phyloP scores from a whole-genome alignment of 192 early-diverging fungal species.

The Dimargaris xerosporica region DNA sequence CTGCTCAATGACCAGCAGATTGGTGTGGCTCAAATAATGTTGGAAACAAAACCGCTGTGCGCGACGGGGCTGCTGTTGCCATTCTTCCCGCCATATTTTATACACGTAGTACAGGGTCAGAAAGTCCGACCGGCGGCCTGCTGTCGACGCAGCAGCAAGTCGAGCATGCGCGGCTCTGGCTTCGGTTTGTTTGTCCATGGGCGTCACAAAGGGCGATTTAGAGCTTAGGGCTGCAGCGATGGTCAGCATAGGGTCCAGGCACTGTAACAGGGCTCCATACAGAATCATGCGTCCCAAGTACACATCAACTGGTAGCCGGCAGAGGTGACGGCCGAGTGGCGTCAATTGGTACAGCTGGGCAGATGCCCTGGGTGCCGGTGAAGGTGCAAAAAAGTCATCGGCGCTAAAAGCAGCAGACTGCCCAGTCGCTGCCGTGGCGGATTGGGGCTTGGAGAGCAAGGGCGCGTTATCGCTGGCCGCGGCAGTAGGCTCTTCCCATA shows the following conservation, averaged over 20 bases:
- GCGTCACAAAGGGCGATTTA: slow-evolving; percentile 26
- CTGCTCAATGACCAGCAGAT: slow-evolving; percentile 36
- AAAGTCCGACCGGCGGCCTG: slow-evolving; percentile 18
- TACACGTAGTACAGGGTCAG: slow-evolving; percentile 37
- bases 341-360: slow-evolving; percentile 26
- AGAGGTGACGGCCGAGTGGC: slow-evolving; percentile 41
- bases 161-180: slow-evolving; percentile 24
- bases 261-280: slow-evolving; percentile 38
- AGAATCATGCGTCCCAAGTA: slow-evolving; percentile 54
- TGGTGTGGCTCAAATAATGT: slow-evolving; percentile 34
- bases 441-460: not conserved
- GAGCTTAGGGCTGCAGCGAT: slow-evolving; percentile 36
- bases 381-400: too few species aligned
- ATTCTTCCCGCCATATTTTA: slow-evolving; percentile 25
- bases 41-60: slow-evolving; percentile 28
- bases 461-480: slow-evolving; percentile 2
- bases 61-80: slow-evolving; percentile 12
- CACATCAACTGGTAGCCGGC: slow-evolving; percentile 45
- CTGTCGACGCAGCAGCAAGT: slow-evolving; percentile 19
- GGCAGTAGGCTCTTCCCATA: slow-evolving; percentile 15
- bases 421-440: not conserved
- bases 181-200: slow-evolving; percentile 35
- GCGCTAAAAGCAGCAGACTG: not conserved
- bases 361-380: too few species aligned
- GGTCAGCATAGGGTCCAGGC: slow-evolving; percentile 51